Evolutionary conservation across 2,329 filamentous ascomycete species (phyloP).

Genomic region (Penicillium sclerotiorum): DNA sequence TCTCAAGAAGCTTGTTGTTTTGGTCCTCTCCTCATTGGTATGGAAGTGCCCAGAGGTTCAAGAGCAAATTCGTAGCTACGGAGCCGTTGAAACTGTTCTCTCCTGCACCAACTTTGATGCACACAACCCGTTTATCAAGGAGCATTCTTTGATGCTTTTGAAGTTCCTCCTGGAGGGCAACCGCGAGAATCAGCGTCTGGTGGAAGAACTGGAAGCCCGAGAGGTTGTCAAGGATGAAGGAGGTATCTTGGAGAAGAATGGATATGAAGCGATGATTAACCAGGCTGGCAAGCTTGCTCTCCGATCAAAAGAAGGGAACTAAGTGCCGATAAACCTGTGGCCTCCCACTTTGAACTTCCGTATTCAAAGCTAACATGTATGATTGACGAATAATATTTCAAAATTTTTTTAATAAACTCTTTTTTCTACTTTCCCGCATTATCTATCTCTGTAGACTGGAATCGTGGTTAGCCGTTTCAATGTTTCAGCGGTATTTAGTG

Average conservation of each 20-base stretch:
- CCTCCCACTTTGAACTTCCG: no score
- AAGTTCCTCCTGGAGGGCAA: constrained; percentile 66
- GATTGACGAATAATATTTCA: no score
- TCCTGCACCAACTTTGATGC: constrained; percentile 91
- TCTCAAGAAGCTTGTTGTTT: constrained; percentile 88
- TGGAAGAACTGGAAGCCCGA: constrained; percentile 51
- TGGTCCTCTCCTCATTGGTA: constrained; percentile 84
- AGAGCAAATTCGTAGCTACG: constrained; percentile 80
- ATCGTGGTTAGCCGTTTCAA: no score
- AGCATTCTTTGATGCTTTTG: constrained; percentile 85
- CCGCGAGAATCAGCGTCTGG: constrained; percentile 56
- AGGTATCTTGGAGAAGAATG: constrained; percentile 44
- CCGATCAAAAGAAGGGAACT: constrained; percentile 34
- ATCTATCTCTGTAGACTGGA: no score
- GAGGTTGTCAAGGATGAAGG: constrained; percentile 46
- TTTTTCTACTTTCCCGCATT: no score
- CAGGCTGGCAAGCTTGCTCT: constrained; percentile 47
- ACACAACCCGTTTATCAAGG: constrained; percentile 90
- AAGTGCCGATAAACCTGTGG: background rate
- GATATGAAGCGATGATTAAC: constrained; percentile 47
- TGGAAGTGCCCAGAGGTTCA: constrained; percentile 86
- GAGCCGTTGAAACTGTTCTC: constrained; percentile 83
- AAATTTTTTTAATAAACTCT: no score
- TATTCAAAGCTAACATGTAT: no score
- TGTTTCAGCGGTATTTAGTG: no score